Evolutionary conservation across 306 rosid genomes (phyloP).

Genomic region (Vicia sativa): DNA sequence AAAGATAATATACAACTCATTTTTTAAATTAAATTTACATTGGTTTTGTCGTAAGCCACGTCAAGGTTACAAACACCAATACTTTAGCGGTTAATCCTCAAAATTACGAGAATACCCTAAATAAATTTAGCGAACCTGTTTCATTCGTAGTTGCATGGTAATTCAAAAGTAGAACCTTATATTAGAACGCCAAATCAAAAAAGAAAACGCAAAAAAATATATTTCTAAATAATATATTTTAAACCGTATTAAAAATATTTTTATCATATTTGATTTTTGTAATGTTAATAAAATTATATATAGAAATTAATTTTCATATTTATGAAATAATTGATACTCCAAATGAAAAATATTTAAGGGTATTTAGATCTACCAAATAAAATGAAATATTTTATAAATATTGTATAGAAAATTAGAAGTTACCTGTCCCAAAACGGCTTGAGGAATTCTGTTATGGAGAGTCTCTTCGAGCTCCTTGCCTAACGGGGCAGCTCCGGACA

Average conservation of each 20-base stretch:
- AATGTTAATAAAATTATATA: too few species aligned
- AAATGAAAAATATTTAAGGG: too few species aligned
- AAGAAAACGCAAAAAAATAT: too few species aligned
- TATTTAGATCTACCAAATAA: too few species aligned
- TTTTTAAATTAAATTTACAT: background rate
- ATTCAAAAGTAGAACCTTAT: background rate
- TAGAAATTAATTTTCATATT: too few species aligned
- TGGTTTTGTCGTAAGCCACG: background rate
- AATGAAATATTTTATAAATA: too few species aligned
- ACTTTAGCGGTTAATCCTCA: background rate
- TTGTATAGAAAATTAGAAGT: background rate
- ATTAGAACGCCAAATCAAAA: too few species aligned
- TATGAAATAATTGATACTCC: too few species aligned
- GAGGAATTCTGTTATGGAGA: constrained; percentile 61
- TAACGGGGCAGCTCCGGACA: constrained; percentile 89
- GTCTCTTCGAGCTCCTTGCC: constrained; percentile 86
- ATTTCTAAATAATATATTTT: too few species aligned
- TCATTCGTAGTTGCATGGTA: background rate
- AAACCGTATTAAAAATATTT: too few species aligned
- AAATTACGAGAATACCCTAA: background rate
- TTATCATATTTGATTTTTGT: too few species aligned
- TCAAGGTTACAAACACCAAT: background rate
- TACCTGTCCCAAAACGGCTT: constrained; percentile 85
- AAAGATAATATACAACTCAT: too few species aligned
- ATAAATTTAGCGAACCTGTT: background rate